Evolutionary conservation across 345 rosid species (phyloP).

Genomic region (Camelina laxa): DNA sequence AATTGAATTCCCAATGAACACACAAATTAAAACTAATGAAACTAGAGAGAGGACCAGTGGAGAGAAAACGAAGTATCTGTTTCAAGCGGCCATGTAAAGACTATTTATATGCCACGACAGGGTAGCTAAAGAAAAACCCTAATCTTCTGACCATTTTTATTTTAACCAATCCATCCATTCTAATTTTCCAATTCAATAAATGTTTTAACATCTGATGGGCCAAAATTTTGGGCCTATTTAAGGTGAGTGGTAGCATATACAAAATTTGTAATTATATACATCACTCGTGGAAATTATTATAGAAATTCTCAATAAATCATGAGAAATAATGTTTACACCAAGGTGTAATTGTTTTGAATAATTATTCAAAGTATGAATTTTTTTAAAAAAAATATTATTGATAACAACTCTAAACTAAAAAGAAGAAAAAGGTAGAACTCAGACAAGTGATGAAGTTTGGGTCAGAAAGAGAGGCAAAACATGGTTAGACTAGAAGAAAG

Average conservation of each 20-base stretch:
- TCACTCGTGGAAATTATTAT: too few species aligned
- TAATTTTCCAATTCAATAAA: too few species aligned
- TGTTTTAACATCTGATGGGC: too few species aligned
- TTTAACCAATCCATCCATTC: too few species aligned
- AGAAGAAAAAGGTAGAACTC: neutral
- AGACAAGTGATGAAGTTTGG: conserved; percentile 6
- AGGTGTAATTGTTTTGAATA: neutral
- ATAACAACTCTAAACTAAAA: neutral
- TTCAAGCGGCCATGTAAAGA: neutral
- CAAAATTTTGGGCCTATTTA: too few species aligned
- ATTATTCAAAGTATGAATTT: neutral
- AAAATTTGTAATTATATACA: too few species aligned
- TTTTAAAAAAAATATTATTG: neutral
- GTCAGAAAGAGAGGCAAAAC: conserved; percentile 24
- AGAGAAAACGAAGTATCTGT: neutral
- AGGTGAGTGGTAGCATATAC: too few species aligned
- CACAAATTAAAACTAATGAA: neutral
- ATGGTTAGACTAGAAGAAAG: conserved; percentile 21
- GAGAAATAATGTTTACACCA: neutral
- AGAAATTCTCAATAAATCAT: too few species aligned
- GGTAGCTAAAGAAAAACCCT: conserved; percentile 8
- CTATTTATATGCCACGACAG: conserved; percentile 6
- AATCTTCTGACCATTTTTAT: neutral
- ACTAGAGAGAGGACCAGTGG: neutral
- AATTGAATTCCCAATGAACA: too few species aligned